Percentiles rank a stretch among this genome's conserved stretches.
phyloP scores from a whole-genome alignment of 768 basidiomycete species.

The Collybiopsis confluens region DNA sequence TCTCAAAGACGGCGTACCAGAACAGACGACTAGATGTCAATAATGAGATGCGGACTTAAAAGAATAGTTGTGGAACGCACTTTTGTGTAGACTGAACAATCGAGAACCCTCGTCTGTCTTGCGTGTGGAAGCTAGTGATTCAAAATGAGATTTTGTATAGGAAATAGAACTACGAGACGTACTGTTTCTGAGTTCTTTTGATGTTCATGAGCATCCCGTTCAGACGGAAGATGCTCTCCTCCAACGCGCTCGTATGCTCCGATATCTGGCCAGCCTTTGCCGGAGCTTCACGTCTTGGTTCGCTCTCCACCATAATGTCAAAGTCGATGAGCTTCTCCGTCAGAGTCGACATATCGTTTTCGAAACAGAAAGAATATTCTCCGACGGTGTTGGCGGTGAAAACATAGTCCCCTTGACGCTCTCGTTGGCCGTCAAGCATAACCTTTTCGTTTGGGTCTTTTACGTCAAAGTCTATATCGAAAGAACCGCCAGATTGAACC shows the following conservation, averaged over 20 bases:
- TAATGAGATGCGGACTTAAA: background rate
- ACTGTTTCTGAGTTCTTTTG: constrained; percentile 94
- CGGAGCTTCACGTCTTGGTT: constrained; percentile 85
- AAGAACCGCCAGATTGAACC: constrained; percentile 97
- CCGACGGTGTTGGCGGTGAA: constrained; percentile 90
- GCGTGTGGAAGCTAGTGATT: constrained; percentile 77
- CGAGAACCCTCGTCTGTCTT: constrained; percentile 91
- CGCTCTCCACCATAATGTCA: constrained; percentile 98
- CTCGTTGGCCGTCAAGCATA: constrained; percentile 81
- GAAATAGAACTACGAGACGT: constrained; percentile 25
- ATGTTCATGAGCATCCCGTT: constrained; percentile 85
- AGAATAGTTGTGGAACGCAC: constrained; percentile 31
- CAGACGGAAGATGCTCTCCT: constrained; percentile 93
- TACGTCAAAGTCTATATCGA: constrained; percentile 92
- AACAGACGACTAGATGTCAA: constrained; percentile 65
- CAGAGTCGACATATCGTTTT: constrained; percentile 94
- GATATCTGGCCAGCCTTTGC: constrained; percentile 84
- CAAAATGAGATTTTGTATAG: background rate
- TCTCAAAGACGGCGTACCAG: constrained; percentile 89
- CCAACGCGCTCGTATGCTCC: constrained; percentile 89
- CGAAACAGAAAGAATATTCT: constrained; percentile 95
- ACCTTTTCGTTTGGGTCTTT: constrained; percentile 89
- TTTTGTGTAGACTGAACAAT: constrained; percentile 87
- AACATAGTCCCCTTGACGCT: constrained; percentile 96
- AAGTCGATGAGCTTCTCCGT: constrained; percentile 94